Evolutionary conservation across 805 yeast genomes (phyloP), one percentile per base, ranked within the genome.

Genomic region (Hanseniaspora taiwanica): DNA sequence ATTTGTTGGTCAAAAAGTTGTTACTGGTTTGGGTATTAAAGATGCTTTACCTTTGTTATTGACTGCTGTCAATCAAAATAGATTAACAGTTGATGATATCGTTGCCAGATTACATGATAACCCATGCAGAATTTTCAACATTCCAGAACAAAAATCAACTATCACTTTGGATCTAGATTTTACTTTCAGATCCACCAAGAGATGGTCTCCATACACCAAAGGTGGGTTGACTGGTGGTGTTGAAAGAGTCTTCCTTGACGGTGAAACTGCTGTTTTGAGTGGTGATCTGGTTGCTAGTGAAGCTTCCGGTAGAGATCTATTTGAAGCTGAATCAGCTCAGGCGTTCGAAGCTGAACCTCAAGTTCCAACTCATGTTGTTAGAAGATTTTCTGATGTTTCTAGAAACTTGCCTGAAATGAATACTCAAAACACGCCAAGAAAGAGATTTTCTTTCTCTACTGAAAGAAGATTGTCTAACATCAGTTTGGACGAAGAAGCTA

Each of bases 21-120:
- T 66, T 35, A 73, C 87, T 29, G 95, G 91, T 46, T 64, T 77
- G 44, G 95, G 94, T 53, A 69, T 83, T 53, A 66, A 74, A 42
- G 94, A 84, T 59, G 76, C 86, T 35, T 63, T 87, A 44, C 95
- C 95, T 51, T 68, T 87, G 56, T 69, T 89, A 49, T 67, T 86
- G 48, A 66, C 80, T 34, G 96, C 94, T 40, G 87, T 87, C 42
- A 69, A 71, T 40, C 79, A 76, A 27, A 82, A 81, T 41, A 74
- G 69, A 48, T 67, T 89, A 49, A 74, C 91, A 10, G 55, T 82
- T 46, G 78, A 70, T 13, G 93, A 84, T 53, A 76, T 89, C 48
- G 69, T 77, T 43, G 55, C 63, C 46, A 80, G 81, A 54, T 69
- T 89, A 62, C 83, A 86, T 62, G 78, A 77, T 50, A 80, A 78